Evolutionary conservation across 441 rosid genomes (phyloP), one percentile per base, ranked within the genome.

Genomic region (Omphalea diandra): DNA sequence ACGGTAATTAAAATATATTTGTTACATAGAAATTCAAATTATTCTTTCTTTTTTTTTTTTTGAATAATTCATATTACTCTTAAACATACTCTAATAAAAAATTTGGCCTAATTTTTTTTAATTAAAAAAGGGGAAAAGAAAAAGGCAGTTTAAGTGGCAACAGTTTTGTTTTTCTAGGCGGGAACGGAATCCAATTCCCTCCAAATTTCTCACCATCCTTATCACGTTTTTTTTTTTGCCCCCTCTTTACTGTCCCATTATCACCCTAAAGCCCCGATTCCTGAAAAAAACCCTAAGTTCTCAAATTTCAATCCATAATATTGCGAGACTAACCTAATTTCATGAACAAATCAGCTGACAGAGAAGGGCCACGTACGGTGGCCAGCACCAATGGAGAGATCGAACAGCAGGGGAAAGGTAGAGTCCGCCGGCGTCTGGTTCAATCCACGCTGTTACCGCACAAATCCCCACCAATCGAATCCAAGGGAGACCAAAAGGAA

Each of bases 371-470:
- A 63, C 17, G 59, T 44, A 54, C 66, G 77, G 74, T 8, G 20
- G 36, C 29, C 10, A 15, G 26, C 10, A 41, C 43, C 24, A 53
- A 27, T 0, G 63, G 40, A 14, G 67, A 40, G 53, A 71, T 57
- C 63, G 79, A 55, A 41, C 79, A 60, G 29, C 71, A 69, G 54
- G 80, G 72, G 33, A 82, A 79, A 75, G 80, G 73, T 72, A 78
- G 58, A 63, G 80, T 69, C 50, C 87, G 88, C 49, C 90, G 91
- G 75, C 83, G 85, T 64, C 68, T 90, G 75, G 83, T 93, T 49
- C 98, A 93, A 87, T 83, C 96, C 68, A 87, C 91, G 46, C 74
- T 93, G 76, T 71, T 88, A 61, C 85, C 89, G 8, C 85, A 73
- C 47, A 89, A 77, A 72, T 70, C 82, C 2, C 84, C 72, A 5